A percentile compares a stretch with the other conserved stretches of the same genome.
These are phyloP conservation scores for Pseudogymnoascus sp. DNA, from an alignment of 2,329 filamentous ascomycete species.

Conservation along the genomic window DNA sequence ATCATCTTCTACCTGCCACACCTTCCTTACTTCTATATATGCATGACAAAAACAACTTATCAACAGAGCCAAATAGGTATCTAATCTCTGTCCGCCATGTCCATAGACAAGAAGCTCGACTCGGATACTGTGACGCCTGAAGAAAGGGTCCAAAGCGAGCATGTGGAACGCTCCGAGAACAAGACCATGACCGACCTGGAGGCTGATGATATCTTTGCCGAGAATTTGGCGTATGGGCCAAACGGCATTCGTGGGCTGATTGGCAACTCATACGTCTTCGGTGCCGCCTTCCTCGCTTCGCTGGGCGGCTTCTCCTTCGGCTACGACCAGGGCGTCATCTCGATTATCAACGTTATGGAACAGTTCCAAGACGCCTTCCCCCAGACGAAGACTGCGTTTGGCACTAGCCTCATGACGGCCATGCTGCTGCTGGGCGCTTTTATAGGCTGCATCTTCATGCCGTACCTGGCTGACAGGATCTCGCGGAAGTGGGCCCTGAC, in stretches of 20 bases:
- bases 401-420: constrained; percentile 34
- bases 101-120: not conserved
- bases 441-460: constrained; percentile 28
- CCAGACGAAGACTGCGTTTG: constrained; percentile 28
- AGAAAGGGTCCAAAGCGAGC: not conserved
- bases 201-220: not conserved
- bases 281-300: constrained; percentile 34
- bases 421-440: constrained; percentile 36
- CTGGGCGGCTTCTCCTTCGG: constrained; percentile 35
- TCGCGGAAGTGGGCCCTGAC: constrained; percentile 36
- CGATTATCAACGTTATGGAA: constrained; percentile 36
- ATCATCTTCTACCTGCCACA: not conserved
- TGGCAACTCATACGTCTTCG: constrained; percentile 33
- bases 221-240: constrained; percentile 22
- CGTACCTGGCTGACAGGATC: constrained; percentile 33
- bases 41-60: not conserved
- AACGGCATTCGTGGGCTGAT: constrained; percentile 27
- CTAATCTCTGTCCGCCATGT: not conserved
- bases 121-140: not conserved
- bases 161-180: not conserved
- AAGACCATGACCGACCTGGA: not conserved
- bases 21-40: not conserved
- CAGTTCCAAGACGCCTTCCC: constrained; percentile 35
- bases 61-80: not conserved
- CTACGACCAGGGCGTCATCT: constrained; percentile 32